Conservation (phyloP, 345 rosid genomes). For the Garcia nutans region DNA sequence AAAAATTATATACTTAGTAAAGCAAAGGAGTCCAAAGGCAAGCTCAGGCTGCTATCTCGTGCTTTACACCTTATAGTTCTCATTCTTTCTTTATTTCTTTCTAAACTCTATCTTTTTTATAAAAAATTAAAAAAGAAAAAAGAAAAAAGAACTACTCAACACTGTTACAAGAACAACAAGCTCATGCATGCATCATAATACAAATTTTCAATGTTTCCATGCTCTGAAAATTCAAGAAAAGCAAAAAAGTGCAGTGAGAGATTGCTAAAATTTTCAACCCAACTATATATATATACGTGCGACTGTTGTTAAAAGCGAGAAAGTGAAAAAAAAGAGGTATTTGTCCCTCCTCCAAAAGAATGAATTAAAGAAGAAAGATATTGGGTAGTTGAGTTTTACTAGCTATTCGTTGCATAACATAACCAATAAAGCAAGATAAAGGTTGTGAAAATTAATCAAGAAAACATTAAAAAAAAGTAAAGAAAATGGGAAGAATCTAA, state of each 20-base stretch:
- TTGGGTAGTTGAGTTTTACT: no score
- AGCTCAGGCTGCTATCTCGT: constrained; percentile 13
- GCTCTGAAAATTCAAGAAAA: constrained; percentile 30
- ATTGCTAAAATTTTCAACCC: constrained; percentile 41
- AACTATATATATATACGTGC: constrained; percentile 19
- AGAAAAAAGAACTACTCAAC: no score
- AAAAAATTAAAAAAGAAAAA: no score
- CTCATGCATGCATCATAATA: constrained; percentile 9
- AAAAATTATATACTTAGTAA: background rate
- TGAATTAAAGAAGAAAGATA: constrained; percentile 8
- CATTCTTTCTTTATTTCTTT: no score
- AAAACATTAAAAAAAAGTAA: constrained; percentile 8
- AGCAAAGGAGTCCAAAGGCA: no score
- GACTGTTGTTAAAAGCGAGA: constrained; percentile 34
- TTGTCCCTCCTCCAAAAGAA: background rate
- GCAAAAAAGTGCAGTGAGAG: constrained; percentile 30
- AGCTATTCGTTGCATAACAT: no score
- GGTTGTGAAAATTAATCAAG: constrained; percentile 17
- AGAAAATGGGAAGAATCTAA: constrained; percentile 32
- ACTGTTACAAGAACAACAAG: constrained; percentile 8
- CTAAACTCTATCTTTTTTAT: background rate
- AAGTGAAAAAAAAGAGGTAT: constrained; percentile 23
- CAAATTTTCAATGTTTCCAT: background rate
- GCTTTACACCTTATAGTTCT: constrained; percentile 20
- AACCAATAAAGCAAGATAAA: constrained; percentile 29